These are phyloP conservation scores for Cutaneotrichosporon cyanovorans DNA, from an alignment of 1,284 basidiomycete species.

Conservation along the genomic window DNA sequence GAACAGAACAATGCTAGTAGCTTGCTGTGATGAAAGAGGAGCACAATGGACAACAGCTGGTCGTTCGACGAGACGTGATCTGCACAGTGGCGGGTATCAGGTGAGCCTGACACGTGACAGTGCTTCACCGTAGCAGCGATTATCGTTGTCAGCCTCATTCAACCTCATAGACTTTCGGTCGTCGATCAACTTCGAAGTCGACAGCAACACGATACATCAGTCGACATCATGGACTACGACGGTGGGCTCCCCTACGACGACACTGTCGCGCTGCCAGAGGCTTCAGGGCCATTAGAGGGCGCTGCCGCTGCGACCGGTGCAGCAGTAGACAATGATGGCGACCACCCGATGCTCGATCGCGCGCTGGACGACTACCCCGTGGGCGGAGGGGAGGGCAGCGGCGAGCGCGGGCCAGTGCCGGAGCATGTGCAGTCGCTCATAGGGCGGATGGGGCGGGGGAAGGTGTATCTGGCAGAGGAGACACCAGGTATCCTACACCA, in stretches of 20 bases:
- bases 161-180: no score
- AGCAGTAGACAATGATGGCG: conserved; percentile 10
- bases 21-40: no score
- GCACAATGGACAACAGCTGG: no score
- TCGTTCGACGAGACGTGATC: no score
- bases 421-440: conserved; percentile 36
- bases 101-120: no score
- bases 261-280: background rate
- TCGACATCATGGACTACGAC: conserved; percentile 9
- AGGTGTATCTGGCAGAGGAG: conserved; percentile 41
- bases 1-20: no score
- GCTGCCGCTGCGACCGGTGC: background rate
- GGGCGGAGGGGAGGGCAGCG: background rate
- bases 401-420: conserved; percentile 19
- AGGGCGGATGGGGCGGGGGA: conserved; percentile 38
- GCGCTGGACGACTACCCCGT: conserved; percentile 32
- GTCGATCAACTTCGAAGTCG: no score
- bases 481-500: conserved; percentile 33
- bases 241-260: conserved; percentile 34
- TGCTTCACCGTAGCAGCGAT: no score
- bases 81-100: no score
- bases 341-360: conserved; percentile 26
- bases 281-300: background rate
- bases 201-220: no score
- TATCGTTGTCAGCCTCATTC: no score